Conservation (phyloP, 2,329 filamentous ascomycete species). For the Calonectria hongkongensis region DNA sequence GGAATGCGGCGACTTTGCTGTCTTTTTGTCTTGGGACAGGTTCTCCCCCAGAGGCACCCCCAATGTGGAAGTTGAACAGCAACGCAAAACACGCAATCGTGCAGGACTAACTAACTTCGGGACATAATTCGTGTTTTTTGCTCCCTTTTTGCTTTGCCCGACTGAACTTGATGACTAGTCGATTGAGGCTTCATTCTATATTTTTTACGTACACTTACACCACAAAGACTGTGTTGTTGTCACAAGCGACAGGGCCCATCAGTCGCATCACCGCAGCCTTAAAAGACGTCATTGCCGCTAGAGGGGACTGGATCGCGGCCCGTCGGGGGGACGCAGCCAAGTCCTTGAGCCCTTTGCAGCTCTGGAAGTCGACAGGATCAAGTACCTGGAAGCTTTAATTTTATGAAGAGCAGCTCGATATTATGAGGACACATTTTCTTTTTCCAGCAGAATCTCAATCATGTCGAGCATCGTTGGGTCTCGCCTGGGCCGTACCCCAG, state of each 20-base stretch:
- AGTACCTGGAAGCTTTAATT: slow-evolving; percentile 28
- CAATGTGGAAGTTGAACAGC: slow-evolving; percentile 19
- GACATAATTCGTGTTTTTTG: not conserved
- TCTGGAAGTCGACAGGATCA: slow-evolving; percentile 35
- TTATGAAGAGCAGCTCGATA: not conserved
- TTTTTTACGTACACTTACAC: slow-evolving; percentile 18
- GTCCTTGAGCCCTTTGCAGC: not conserved
- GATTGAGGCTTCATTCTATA: slow-evolving; percentile 3
- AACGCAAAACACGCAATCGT: slow-evolving; percentile 30
- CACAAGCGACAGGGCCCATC: slow-evolving; percentile 30
- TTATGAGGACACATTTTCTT: not conserved
- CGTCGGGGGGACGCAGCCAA: slow-evolving; percentile 33
- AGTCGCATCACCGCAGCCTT: slow-evolving; percentile 47
- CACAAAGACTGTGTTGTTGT: not conserved
- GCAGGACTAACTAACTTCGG: not conserved
- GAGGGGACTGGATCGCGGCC: slow-evolving; percentile 37
- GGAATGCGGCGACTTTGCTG: slow-evolving; percentile 1
- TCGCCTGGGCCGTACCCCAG: not conserved
- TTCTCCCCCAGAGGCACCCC: slow-evolving; percentile 8
- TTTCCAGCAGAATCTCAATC: not conserved
- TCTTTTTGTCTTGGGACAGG: slow-evolving; percentile 12
- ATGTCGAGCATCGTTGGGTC: not conserved
- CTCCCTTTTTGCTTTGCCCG: not conserved
- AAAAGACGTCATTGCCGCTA: slow-evolving; percentile 48
- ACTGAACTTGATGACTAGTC: slow-evolving; percentile 3